Evolutionary conservation across 306 rosid genomes (phyloP).

Genomic region (Casuarina glauca): DNA sequence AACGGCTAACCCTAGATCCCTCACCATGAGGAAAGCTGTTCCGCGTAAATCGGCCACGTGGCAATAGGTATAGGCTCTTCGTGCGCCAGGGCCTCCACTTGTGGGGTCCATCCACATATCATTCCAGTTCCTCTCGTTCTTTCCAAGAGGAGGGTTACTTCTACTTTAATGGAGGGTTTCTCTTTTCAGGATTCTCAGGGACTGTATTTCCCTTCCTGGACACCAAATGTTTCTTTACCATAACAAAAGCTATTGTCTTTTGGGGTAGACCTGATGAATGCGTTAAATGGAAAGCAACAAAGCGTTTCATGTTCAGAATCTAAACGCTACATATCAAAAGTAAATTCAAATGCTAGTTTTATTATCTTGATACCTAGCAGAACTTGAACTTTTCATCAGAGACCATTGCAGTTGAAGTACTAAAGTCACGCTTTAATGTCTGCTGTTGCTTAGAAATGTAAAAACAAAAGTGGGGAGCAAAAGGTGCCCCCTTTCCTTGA

Average conservation of each 20-base stretch:
- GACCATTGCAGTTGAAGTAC: not conserved
- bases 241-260: too few relatives aligned
- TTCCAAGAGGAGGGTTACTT: not conserved
- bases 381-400: not conserved
- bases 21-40: constrained; percentile 24
- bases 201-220: too few relatives aligned
- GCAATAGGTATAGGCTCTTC: constrained; percentile 15
- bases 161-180: too few relatives aligned
- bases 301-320: not conserved
- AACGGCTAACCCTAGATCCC: constrained; percentile 11
- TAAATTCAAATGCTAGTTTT: not conserved
- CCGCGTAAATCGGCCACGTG: constrained; percentile 22
- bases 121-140: not conserved
- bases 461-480: too few relatives aligned
- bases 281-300: too few relatives aligned
- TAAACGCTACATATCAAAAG: not conserved
- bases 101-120: constrained; percentile 38
- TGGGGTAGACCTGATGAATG: too few relatives aligned
- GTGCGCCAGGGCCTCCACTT: constrained; percentile 22
- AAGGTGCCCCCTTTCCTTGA: constrained; percentile 46
- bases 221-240: too few relatives aligned
- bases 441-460: not conserved
- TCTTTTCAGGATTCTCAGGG: too few relatives aligned
- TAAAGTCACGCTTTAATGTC: not conserved
- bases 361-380: not conserved